Percentiles rank a stretch among this genome's conserved stretches.
Evolutionary conservation across 1,139 yeast genomes (phyloP).

Genomic region (Yamadazyma conglobata): DNA sequence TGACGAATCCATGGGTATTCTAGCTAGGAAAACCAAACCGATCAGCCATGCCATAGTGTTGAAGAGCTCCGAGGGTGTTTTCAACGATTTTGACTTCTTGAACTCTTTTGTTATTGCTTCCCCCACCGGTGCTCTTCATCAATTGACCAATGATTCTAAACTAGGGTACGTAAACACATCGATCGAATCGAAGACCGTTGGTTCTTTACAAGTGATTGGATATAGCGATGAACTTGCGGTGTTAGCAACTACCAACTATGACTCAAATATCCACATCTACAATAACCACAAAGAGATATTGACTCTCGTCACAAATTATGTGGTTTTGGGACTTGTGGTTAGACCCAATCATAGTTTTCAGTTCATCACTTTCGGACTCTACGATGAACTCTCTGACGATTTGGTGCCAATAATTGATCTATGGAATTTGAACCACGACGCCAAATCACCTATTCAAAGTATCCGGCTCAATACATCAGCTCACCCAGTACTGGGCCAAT

Average conservation of each 20-base stretch:
- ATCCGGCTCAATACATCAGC: conserved; percentile 3
- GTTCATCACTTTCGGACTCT: conserved; percentile 48
- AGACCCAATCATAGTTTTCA: conserved; percentile 41
- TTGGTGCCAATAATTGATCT: conserved; percentile 40
- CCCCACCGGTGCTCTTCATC: conserved; percentile 45
- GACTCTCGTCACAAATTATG: conserved; percentile 32
- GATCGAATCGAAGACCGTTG: conserved; percentile 6
- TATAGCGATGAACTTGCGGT: conserved; percentile 9
- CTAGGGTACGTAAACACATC: conserved; percentile 26
- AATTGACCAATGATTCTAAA: conserved; percentile 25
- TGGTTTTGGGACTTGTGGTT: conserved; percentile 41
- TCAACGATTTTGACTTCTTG: conserved; percentile 7
- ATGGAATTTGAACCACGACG: conserved; percentile 48
- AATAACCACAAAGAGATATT: conserved; percentile 8
- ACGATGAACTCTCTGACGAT: conserved; percentile 15
- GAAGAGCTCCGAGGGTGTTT: conserved; percentile 5
- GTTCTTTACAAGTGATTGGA: conserved; percentile 10
- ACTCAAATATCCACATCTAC: conserved; percentile 11
- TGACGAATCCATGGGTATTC: conserved; percentile 8
- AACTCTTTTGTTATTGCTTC: conserved; percentile 35
- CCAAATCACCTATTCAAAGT: conserved; percentile 35
- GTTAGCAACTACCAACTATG: conserved; percentile 9
- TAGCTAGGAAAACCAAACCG: conserved; percentile 5
- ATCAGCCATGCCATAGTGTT: conserved; percentile 8
- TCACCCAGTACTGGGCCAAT: conserved; percentile 14